Conservation (phyloP, 2,329 filamentous ascomycete genomes). For the Passalora sequoiae region DNA sequence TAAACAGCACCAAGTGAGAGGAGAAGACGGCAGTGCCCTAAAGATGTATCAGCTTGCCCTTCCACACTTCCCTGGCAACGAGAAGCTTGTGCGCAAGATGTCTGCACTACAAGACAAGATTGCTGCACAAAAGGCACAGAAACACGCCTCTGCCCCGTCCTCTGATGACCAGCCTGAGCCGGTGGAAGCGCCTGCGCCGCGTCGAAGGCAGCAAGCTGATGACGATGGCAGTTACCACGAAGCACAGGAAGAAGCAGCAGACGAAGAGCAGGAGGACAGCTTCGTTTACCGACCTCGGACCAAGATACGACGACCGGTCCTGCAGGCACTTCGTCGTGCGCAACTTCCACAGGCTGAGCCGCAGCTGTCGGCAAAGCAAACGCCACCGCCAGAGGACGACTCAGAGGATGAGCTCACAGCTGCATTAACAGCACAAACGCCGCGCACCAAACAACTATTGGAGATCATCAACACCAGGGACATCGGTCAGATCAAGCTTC, state of each 20-base stretch:
- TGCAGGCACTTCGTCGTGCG: slow-evolving; percentile 13
- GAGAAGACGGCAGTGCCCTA: slow-evolving; percentile 71
- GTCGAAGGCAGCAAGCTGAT: slow-evolving; percentile 8
- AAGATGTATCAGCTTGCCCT: slow-evolving; percentile 81
- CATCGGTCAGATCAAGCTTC: slow-evolving; percentile 57
- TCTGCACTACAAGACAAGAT: slow-evolving; percentile 49
- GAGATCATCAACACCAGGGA: slow-evolving; percentile 70
- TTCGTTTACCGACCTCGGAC: slow-evolving; percentile 37
- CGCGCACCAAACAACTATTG: slow-evolving; percentile 59
- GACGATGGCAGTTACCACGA: slow-evolving; percentile 42
- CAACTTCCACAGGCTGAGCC: slow-evolving; percentile 2
- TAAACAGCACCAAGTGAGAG: slow-evolving; percentile 79
- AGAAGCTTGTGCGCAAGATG: slow-evolving; percentile 62
- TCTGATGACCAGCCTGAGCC: slow-evolving; percentile 6
- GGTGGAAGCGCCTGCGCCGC: slow-evolving; percentile 11
- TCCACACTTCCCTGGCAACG: slow-evolving; percentile 79
- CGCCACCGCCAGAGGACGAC: slow-evolving; percentile 16
- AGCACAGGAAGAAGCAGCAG: slow-evolving; percentile 31
- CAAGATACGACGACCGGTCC: slow-evolving; percentile 30
- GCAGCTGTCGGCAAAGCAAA: slow-evolving; percentile 10
- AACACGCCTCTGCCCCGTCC: neutral
- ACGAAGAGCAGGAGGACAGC: slow-evolving; percentile 36
- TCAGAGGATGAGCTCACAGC: slow-evolving; percentile 32
- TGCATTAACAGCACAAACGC: slow-evolving; percentile 39
- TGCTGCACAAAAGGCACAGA: slow-evolving; percentile 36